phyloP scores from a whole-genome alignment of 202 grass and related monocot species.

The Panicum virgatum region DNA sequence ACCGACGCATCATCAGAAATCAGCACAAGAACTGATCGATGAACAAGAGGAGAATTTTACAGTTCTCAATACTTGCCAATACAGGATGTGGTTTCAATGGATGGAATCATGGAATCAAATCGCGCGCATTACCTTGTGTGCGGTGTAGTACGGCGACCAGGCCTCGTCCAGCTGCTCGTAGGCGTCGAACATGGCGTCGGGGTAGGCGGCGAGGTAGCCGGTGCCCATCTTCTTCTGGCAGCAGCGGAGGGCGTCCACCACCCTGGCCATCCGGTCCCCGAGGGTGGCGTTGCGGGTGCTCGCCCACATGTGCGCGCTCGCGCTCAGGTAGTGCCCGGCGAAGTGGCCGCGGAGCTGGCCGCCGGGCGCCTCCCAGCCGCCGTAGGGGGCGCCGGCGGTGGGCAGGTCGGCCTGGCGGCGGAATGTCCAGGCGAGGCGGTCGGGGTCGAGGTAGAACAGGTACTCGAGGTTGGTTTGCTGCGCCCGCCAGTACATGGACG shows the following conservation, averaged over 20 bases:
- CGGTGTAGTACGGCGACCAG: constrained; percentile 69
- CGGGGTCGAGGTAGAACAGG: constrained; percentile 59
- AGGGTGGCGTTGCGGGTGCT: constrained; percentile 51
- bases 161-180: constrained; percentile 53
- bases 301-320: constrained; percentile 62
- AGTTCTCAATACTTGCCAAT: no score
- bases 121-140: constrained; percentile 55
- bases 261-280: constrained; percentile 45
- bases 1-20: neutral
- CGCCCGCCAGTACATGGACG: constrained; percentile 58
- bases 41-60: no score
- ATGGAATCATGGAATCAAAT: neutral
- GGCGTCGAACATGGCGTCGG: constrained; percentile 48
- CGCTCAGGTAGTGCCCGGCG: constrained; percentile 68
- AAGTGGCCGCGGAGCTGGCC: constrained; percentile 66
- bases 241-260: constrained; percentile 55
- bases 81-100: neutral
- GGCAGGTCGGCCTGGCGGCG: constrained; percentile 50
- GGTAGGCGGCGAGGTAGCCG: constrained; percentile 64
- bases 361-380: constrained; percentile 61
- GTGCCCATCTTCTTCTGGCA: constrained; percentile 66
- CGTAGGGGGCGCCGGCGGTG: constrained; percentile 51
- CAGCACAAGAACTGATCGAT: neutral
- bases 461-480: constrained; percentile 76
- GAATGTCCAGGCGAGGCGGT: constrained; percentile 61